Evolutionary conservation across 495 filamentous ascomycete genomes (phyloP).

Genomic region (Hyaloscypha bicolor): DNA sequence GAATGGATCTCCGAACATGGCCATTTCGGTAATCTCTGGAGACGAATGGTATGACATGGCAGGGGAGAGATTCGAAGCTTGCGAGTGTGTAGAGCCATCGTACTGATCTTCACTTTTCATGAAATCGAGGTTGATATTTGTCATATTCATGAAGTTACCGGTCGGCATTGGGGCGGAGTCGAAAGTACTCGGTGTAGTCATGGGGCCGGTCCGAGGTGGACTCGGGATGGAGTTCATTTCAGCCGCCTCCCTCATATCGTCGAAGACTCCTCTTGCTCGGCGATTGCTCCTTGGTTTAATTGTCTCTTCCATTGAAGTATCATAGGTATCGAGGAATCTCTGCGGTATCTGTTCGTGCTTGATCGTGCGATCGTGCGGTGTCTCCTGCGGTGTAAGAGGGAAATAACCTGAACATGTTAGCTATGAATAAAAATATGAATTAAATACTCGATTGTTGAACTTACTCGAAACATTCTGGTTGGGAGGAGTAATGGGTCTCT

Average conservation of each 20-base stretch:
- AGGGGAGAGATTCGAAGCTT: conserved; percentile 27
- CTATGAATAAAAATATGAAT: not conserved
- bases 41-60: conserved; percentile 43
- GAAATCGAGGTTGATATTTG: conserved; percentile 52
- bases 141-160: conserved; percentile 58
- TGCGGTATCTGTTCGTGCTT: conserved; percentile 41
- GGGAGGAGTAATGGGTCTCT: conserved; percentile 60
- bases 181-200: conserved; percentile 40
- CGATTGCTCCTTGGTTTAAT: conserved; percentile 47
- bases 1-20: conserved; percentile 36
- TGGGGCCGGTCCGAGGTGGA: conserved; percentile 38
- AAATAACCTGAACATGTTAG: conserved; percentile 43
- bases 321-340: conserved; percentile 52
- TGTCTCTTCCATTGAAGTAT: conserved; percentile 61
- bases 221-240: conserved; percentile 47
- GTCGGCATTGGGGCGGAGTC: conserved; percentile 52
- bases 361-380: conserved; percentile 42
- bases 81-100: conserved; percentile 35
- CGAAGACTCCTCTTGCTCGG: conserved; percentile 40
- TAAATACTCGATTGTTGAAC: conserved; percentile 24
- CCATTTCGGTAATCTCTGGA: conserved; percentile 40
- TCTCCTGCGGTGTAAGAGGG: conserved; percentile 51
- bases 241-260: conserved; percentile 33
- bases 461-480: conserved; percentile 57
- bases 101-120: conserved; percentile 51